Evolutionary conservation across 1,284 basidiomycete genomes (phyloP).

Genomic region (Marasmius tenuissimus): DNA sequence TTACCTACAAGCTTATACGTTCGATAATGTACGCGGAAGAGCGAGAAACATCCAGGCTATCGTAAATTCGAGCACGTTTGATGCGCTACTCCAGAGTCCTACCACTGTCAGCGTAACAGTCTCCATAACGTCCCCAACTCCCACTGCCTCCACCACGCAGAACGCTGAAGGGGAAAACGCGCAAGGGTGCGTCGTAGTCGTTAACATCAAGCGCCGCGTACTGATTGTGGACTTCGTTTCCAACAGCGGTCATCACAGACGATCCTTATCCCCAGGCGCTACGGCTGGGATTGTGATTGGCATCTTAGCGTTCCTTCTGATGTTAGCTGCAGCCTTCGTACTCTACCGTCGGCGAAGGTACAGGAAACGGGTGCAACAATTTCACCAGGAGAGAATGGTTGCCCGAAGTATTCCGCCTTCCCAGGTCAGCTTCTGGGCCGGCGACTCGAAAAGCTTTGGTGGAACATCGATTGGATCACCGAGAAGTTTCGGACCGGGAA

Average conservation of each 20-base stretch:
- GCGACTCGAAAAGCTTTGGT: not conserved
- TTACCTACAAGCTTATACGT: not conserved
- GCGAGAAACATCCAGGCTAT: not conserved
- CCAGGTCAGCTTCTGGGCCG: not conserved
- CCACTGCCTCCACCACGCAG: not conserved
- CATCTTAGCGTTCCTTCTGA: not conserved
- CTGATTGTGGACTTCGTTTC: not conserved
- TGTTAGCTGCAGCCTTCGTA: not conserved
- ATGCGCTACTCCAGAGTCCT: not conserved
- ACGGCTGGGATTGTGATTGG: not conserved
- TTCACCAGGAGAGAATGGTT: not conserved
- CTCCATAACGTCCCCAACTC: not conserved
- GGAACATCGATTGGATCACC: not conserved
- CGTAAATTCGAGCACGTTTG: not conserved
- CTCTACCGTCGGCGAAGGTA: not conserved
- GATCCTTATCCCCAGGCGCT: not conserved
- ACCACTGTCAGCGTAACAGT: not conserved
- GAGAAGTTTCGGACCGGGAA: not conserved
- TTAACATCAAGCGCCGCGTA: not conserved
- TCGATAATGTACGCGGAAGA: not conserved
- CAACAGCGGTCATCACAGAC: not conserved
- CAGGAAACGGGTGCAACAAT: not conserved
- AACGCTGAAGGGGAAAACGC: not conserved
- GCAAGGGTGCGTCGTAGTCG: not conserved
- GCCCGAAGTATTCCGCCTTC: not conserved